Evolutionary conservation across 2,329 filamentous ascomycete genomes (phyloP).

Genomic region (Aureobasidium sp.): DNA sequence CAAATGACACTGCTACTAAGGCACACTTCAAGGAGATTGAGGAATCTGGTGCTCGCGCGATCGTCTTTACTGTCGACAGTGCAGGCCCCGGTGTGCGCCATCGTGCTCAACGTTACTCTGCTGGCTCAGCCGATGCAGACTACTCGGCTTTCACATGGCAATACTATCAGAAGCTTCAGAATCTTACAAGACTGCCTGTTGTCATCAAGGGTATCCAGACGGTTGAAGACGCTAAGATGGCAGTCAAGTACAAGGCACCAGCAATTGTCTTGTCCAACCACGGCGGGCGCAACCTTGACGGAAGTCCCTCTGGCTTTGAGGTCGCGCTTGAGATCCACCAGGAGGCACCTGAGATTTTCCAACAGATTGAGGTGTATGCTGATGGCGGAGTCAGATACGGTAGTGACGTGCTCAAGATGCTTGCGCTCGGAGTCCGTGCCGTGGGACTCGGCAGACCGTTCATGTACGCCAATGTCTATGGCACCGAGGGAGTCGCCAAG

Average conservation of each 20-base stretch:
- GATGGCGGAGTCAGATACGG: constrained; percentile 58
- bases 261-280: constrained; percentile 46
- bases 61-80: constrained; percentile 34
- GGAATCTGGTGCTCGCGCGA: constrained; percentile 31
- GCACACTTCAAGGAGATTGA: constrained; percentile 28
- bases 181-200: constrained; percentile 33
- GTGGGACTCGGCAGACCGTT: constrained; percentile 55
- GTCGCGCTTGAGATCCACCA: constrained; percentile 55
- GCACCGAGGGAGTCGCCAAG: constrained; percentile 38
- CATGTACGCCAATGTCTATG: constrained; percentile 53
- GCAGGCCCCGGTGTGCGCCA: constrained; percentile 31
- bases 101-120: constrained; percentile 28
- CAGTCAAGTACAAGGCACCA: constrained; percentile 34
- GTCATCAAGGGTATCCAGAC: constrained; percentile 37
- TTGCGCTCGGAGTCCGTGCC: constrained; percentile 56
- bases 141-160: constrained; percentile 30
- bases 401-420: constrained; percentile 58
- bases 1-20: constrained; percentile 25
- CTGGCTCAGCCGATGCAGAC: constrained; percentile 25
- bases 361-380: constrained; percentile 52
- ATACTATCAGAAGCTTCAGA: constrained; percentile 27
- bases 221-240: constrained; percentile 34
- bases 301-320: constrained; percentile 46
- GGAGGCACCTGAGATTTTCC: constrained; percentile 53
- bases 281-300: constrained; percentile 44